Evolutionary conservation across 257 asterid genomes (phyloP), one percentile per base, ranked within the genome.

Genomic region (Lycium barbarum): DNA sequence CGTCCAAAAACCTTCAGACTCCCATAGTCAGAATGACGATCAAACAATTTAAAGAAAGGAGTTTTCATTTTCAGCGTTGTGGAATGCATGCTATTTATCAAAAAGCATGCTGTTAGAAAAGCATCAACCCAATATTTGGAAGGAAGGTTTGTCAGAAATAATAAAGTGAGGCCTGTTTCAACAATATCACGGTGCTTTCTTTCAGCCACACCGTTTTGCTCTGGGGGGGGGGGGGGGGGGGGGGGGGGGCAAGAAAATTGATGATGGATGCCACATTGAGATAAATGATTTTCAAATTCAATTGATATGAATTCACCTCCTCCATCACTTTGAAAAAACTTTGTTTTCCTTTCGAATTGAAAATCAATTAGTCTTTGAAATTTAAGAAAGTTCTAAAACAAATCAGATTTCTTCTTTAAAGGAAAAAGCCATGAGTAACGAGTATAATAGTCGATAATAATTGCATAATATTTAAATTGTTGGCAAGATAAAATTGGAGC

Each of bases 41-140:
- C 6, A 26, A 80, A 36, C 2, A 35, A 33, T 3, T 35, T 36
- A 26, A 2, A 59, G 14, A 59, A 36, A 80, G 35, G 71, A 80
- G 12, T 55, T 80, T 38, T 15, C 84, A 58, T 80, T 33, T 80
- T 58, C 1, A 58, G 35, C 13, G 36, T 33, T 17, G 53, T 10
- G 54, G 84, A 80, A 11, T 33, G 35, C n/a, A 80, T 55, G 15
- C 1, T n/a, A 55, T 65, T 65, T 63, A 36, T 79, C 55, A 79
- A 3, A 18, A 79, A 54, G 14, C 10, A 40, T 49, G 15, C 0
- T 9, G 83, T 80, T 11, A 80, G 40, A 53, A 55, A 80, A 7
- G 70, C 33, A 80, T 58, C 38, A 20, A 53, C 86, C 86, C 20
- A 83, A 54, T 70, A 83, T 74, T 68, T 74, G 6, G 2, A 17